Percentiles rank a stretch among this genome's conserved stretches.
Conservation (phyloP, 2,329 filamentous ascomycete genomes). For the Fusarium cicatricum region DNA sequence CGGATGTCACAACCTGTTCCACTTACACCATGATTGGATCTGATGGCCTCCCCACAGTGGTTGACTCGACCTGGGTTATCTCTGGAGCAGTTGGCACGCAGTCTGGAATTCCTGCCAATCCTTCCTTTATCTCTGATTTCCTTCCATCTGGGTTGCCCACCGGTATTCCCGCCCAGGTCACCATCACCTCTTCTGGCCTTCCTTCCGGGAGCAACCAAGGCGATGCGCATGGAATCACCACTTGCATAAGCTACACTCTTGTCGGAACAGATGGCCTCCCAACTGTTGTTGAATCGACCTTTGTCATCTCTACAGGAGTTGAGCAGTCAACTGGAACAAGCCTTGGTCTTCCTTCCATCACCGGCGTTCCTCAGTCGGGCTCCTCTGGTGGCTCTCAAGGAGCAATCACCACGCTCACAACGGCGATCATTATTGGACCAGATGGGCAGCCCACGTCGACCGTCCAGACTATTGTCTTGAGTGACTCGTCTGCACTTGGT, state of each 20-base stretch:
- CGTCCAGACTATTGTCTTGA: slow-evolving; percentile 45
- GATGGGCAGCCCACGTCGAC: slow-evolving; percentile 45
- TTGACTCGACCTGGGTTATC: slow-evolving; percentile 46
- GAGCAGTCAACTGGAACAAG: slow-evolving; percentile 30
- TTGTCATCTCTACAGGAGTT: slow-evolving; percentile 38
- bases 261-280: slow-evolving; percentile 42
- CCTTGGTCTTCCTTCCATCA: slow-evolving; percentile 23
- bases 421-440: slow-evolving; percentile 44
- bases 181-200: slow-evolving; percentile 20
- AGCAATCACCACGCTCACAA: slow-evolving; percentile 43
- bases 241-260: slow-evolving; percentile 44
- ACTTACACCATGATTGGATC: slow-evolving; percentile 37
- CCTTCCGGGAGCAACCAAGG: slow-evolving; percentile 8
- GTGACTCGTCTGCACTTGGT: slow-evolving; percentile 34
- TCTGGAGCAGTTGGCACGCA: slow-evolving; percentile 35
- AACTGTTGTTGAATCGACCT: slow-evolving; percentile 45
- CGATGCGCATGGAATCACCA: slow-evolving; percentile 30
- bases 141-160: slow-evolving; percentile 37
- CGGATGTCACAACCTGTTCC: slow-evolving; percentile 34
- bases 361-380: slow-evolving; percentile 4
- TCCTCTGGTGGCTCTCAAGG: slow-evolving; percentile 22
- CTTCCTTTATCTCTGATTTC: slow-evolving; percentile 32
- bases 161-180: slow-evolving; percentile 34
- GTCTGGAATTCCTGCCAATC: slow-evolving; percentile 23
- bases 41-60: slow-evolving; percentile 41